These are phyloP conservation scores for Neoascochyta sp. DNA, from an alignment of 2,329 filamentous ascomycete species.

Conservation along the genomic window DNA sequence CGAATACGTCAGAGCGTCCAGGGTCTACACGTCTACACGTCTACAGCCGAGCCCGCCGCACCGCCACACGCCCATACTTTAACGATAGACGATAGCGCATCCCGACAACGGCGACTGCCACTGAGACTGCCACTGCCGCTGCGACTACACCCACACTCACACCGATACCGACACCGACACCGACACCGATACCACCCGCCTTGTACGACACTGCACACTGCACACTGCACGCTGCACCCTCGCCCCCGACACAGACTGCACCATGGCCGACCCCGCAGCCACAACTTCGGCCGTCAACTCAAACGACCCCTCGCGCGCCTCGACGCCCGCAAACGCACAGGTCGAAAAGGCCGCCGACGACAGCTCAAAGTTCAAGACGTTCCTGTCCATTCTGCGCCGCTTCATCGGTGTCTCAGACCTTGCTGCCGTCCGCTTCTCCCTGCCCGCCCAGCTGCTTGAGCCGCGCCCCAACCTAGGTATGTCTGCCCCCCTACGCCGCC, in stretches of 20 bases:
- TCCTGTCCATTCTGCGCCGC: slow-evolving; percentile 78
- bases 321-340: slow-evolving; percentile 32
- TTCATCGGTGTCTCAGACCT: slow-evolving; percentile 97
- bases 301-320: slow-evolving; percentile 34
- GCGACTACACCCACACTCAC: too few relatives aligned
- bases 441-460: slow-evolving; percentile 92
- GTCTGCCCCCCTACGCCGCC: too few relatives aligned
- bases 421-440: slow-evolving; percentile 89
- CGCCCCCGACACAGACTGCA: slow-evolving; percentile 1
- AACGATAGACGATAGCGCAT: too few relatives aligned
- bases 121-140: too few relatives aligned
- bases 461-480: slow-evolving; percentile 84
- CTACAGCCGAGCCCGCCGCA: slow-evolving; percentile 3
- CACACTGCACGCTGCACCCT: too few relatives aligned
- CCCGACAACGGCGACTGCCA: too few relatives aligned
- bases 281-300: slow-evolving; percentile 32
- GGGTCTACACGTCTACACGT: too few relatives aligned
- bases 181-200: too few relatives aligned
- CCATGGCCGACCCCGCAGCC: slow-evolving; percentile 34
- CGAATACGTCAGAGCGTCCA: slow-evolving; percentile 27
- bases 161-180: too few relatives aligned
- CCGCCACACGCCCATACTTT: slow-evolving; percentile 6
- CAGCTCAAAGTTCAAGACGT: slow-evolving; percentile 82
- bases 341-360: slow-evolving; percentile 66
- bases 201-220: too few relatives aligned